These are phyloP conservation scores for Candida patagonica DNA, from an alignment of 805 yeast genomes.

Conservation along the genomic window DNA sequence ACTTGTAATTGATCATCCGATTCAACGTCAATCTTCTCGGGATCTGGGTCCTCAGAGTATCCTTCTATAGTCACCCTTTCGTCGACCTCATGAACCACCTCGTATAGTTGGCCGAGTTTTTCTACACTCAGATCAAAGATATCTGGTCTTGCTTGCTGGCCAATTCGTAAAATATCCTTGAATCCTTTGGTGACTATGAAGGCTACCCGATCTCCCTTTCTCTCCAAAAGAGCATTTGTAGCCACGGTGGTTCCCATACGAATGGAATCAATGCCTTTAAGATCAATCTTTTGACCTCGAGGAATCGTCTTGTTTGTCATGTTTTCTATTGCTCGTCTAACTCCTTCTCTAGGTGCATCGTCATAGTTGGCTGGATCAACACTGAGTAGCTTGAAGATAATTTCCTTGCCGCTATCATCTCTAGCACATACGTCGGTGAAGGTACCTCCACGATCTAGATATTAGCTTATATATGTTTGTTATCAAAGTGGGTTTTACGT, in stretches of 20 bases:
- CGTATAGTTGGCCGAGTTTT: constrained; percentile 64
- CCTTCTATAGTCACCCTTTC: constrained; percentile 84
- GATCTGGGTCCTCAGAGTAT: constrained; percentile 61
- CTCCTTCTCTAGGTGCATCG: constrained; percentile 92
- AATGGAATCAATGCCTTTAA: constrained; percentile 47
- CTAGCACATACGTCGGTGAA: constrained; percentile 71
- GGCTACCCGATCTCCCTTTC: constrained; percentile 87
- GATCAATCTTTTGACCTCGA: constrained; percentile 48
- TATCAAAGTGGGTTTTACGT: constrained; percentile 3
- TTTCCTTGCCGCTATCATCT: constrained; percentile 44
- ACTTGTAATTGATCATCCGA: constrained; percentile 30
- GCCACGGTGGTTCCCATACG: constrained; percentile 96
- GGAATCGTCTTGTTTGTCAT: constrained; percentile 48
- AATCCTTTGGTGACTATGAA: constrained; percentile 83
- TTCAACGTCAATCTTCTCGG: constrained; percentile 17
- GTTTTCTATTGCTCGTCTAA: constrained; percentile 62
- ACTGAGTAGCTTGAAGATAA: constrained; percentile 68
- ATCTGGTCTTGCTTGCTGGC: constrained; percentile 85
- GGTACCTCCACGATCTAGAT: constrained; percentile 69
- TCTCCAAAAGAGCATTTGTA: constrained; percentile 84
- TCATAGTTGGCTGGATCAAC: constrained; percentile 81
- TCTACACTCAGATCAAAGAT: constrained; percentile 75
- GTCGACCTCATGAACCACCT: constrained; percentile 71
- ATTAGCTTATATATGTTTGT: not conserved
- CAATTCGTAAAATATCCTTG: constrained; percentile 71